These are phyloP conservation scores for Suillus decipiens DNA, from an alignment of 768 basidiomycete genomes.

Conservation along the genomic window DNA sequence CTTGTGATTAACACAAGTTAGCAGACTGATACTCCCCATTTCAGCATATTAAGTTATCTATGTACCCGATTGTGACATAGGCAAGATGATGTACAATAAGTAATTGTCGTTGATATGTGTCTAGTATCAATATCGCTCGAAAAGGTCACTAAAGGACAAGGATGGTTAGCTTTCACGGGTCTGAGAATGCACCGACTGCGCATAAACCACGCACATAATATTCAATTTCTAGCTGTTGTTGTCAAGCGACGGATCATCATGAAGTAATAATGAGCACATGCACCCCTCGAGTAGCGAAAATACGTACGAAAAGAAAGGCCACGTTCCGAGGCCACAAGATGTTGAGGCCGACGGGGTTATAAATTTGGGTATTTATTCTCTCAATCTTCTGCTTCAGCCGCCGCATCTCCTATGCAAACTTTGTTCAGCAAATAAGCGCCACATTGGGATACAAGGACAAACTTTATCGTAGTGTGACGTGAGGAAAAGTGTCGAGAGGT, in stretches of 20 bases:
- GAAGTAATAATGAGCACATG: slow-evolving; percentile 7
- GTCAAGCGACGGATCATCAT: slow-evolving; percentile 2
- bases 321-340: slow-evolving; percentile 83
- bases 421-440: slow-evolving; percentile 12
- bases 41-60: not conserved
- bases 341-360: slow-evolving; percentile 86
- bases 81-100: slow-evolving; percentile 5
- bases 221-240: slow-evolving; percentile 84
- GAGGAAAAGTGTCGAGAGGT: slow-evolving; percentile 70
- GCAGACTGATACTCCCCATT: not conserved
- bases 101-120: slow-evolving; percentile 6
- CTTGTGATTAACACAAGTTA: not conserved
- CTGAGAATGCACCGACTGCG: slow-evolving; percentile 9
- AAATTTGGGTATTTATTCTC: slow-evolving; percentile 68
- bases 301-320: slow-evolving; percentile 90
- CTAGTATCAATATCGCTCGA: slow-evolving; percentile 5
- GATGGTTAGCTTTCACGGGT: slow-evolving; percentile 1
- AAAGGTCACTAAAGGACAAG: slow-evolving; percentile 7
- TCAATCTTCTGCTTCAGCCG: slow-evolving; percentile 64
- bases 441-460: slow-evolving; percentile 2
- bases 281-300: not conserved
- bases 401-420: slow-evolving; percentile 66
- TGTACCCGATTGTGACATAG: slow-evolving; percentile 6
- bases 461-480: slow-evolving; percentile 85
- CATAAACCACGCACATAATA: slow-evolving; percentile 68